Conservation (phyloP, 352 stramenopile species). For the Plasmopara viticola region DNA sequence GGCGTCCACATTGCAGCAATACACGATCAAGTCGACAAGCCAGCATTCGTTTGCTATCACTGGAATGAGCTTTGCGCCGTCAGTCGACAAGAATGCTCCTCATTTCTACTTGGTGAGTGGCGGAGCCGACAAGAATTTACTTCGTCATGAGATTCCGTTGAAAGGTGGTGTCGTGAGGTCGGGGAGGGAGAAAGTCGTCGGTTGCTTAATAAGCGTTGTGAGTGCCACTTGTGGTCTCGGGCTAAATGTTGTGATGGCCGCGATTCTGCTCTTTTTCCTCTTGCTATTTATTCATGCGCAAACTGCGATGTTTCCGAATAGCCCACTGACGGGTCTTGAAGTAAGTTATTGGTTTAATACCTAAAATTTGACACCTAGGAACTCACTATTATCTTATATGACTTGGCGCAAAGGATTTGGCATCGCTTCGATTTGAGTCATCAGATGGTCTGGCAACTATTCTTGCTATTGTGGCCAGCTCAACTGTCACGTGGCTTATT, state of each 20-base stretch:
- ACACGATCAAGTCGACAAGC: constrained; percentile 45
- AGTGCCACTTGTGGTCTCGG: constrained; percentile 33
- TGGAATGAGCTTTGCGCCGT: constrained; percentile 62
- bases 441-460: constrained; percentile 45
- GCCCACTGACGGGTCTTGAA: constrained; percentile 47
- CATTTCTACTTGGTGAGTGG: constrained; percentile 57
- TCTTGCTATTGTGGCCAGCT: constrained; percentile 23
- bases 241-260: constrained; percentile 41
- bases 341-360: constrained; percentile 12
- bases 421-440: constrained; percentile 49
- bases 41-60: constrained; percentile 81
- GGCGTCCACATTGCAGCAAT: constrained; percentile 36
- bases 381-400: neutral
- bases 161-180: constrained; percentile 52
- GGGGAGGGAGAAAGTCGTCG: constrained; percentile 26
- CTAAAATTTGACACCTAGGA: neutral
- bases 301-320: constrained; percentile 40
- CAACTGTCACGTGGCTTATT: constrained; percentile 37
- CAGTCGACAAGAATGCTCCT: constrained; percentile 26
- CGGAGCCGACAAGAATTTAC: constrained; percentile 66
- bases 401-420: constrained; percentile 33
- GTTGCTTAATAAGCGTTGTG: constrained; percentile 26
- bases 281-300: constrained; percentile 74
- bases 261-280: constrained; percentile 58
- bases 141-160: constrained; percentile 57